Conservation (phyloP, 2,329 filamentous ascomycete genomes). For the Tolypocladium album region DNA sequence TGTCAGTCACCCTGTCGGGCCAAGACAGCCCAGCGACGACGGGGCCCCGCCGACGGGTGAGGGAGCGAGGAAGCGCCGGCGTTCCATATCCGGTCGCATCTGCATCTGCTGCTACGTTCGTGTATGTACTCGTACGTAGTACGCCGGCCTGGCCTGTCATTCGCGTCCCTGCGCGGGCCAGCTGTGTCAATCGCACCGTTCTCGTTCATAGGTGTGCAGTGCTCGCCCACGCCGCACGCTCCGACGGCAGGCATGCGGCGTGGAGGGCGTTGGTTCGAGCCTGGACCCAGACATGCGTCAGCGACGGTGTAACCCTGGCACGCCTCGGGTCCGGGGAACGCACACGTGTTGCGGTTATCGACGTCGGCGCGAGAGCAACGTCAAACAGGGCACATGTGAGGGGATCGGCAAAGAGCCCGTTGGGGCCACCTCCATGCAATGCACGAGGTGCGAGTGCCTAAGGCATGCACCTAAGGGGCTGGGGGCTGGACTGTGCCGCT, state of each 20-base stretch:
- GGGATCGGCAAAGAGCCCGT: background rate
- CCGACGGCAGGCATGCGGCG: background rate
- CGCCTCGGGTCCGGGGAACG: background rate
- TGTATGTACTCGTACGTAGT: no score
- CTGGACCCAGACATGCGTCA: background rate
- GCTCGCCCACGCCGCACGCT: background rate
- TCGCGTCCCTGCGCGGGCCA: background rate
- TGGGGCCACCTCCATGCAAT: background rate
- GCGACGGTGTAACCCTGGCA: background rate
- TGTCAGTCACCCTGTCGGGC: background rate
- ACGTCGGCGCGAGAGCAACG: background rate
- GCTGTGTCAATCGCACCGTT: no score
- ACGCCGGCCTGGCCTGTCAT: background rate
- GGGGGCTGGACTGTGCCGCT: background rate
- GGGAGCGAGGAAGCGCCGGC: background rate
- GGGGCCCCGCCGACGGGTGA: background rate
- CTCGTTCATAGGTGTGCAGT: background rate
- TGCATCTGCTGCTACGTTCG: no score
- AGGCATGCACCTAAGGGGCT: background rate
- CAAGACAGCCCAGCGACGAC: background rate
- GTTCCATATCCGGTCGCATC: background rate
- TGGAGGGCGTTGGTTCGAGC: background rate
- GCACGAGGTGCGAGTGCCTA: background rate
- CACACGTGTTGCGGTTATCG: constrained; percentile 1
- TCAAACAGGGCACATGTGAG: background rate